phyloP scores from a whole-genome alignment of 768 basidiomycete genomes.

The Multifurca ochricompacta region DNA sequence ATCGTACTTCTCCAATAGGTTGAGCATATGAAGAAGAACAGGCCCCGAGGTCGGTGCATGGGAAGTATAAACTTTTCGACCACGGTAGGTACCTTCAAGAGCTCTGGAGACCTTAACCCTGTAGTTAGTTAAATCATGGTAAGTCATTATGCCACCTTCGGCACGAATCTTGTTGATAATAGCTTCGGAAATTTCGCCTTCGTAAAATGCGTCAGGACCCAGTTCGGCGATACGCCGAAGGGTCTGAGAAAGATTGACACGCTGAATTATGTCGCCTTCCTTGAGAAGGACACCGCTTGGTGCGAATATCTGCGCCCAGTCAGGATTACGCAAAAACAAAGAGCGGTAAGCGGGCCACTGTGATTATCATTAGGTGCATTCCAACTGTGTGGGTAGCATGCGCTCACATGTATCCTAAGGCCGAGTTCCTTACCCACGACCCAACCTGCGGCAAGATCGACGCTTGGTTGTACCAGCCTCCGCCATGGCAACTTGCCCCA shows the following conservation, averaged over 20 bases:
- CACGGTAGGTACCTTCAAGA: conserved; percentile 68
- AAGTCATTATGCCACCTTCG: conserved; percentile 75
- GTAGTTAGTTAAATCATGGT: conserved; percentile 68
- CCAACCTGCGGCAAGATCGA: conserved; percentile 73
- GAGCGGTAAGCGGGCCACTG: conserved; percentile 30
- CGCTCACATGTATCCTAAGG: conserved; percentile 56
- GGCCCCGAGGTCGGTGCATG: conserved; percentile 84
- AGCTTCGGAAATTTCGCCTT: conserved; percentile 79
- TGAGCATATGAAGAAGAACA: conserved; percentile 88
- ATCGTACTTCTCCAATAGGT: conserved; percentile 73
- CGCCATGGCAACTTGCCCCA: conserved; percentile 84
- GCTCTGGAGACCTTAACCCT: conserved; percentile 62
- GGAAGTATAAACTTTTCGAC: conserved; percentile 74
- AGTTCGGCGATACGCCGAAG: conserved; percentile 63
- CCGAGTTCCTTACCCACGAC: conserved; percentile 70
- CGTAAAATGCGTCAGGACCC: conserved; percentile 80
- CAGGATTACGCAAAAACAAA: conserved; percentile 59
- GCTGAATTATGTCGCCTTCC: conserved; percentile 66
- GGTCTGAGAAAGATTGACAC: conserved; percentile 72
- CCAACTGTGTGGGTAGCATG: not conserved
- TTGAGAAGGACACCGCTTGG: conserved; percentile 61
- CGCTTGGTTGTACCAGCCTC: conserved; percentile 65
- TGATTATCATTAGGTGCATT: conserved; percentile 19
- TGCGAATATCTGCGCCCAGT: conserved; percentile 82
- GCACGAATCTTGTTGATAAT: conserved; percentile 60